These are phyloP conservation scores for Leccinum uliginosum DNA, from an alignment of 768 basidiomycete genomes.

Conservation along the genomic window DNA sequence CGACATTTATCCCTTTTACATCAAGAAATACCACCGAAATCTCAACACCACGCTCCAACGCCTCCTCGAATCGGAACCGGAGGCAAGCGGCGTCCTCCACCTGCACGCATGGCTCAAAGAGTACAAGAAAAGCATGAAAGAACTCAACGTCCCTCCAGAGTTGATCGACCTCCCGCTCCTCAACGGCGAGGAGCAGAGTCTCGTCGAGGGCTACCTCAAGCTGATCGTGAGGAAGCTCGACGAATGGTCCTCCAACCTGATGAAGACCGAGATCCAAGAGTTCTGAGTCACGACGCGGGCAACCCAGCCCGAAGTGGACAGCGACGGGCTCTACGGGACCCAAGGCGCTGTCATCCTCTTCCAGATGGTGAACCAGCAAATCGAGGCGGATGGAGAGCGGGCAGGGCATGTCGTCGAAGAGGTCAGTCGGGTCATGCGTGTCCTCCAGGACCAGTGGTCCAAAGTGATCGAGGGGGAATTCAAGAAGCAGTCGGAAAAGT, in stretches of 20 bases:
- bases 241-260: constrained; percentile 93
- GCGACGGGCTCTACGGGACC: constrained; percentile 84
- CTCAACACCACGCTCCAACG: constrained; percentile 70
- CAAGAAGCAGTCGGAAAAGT: constrained; percentile 84
- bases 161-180: constrained; percentile 86
- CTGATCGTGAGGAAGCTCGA: constrained; percentile 93
- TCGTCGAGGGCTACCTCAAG: constrained; percentile 94
- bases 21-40: constrained; percentile 87
- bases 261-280: constrained; percentile 83
- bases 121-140: constrained; percentile 93
- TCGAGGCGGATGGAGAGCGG: constrained; percentile 91
- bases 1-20: constrained; percentile 77
- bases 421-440: constrained; percentile 82
- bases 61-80: constrained; percentile 69
- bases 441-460: constrained; percentile 85
- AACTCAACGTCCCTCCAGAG: constrained; percentile 77
- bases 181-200: constrained; percentile 87
- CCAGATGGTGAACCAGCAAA: constrained; percentile 97
- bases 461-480: constrained; percentile 78
- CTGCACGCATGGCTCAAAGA: constrained; percentile 95
- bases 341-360: constrained; percentile 94
- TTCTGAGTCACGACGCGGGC: constrained; percentile 77
- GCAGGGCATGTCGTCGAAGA: constrained; percentile 92
- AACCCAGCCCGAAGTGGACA: constrained; percentile 84
- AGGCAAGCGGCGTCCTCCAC: constrained; percentile 79